phyloP scores from a whole-genome alignment of 129 eudicot species.

The Erigeron canadensis region DNA sequence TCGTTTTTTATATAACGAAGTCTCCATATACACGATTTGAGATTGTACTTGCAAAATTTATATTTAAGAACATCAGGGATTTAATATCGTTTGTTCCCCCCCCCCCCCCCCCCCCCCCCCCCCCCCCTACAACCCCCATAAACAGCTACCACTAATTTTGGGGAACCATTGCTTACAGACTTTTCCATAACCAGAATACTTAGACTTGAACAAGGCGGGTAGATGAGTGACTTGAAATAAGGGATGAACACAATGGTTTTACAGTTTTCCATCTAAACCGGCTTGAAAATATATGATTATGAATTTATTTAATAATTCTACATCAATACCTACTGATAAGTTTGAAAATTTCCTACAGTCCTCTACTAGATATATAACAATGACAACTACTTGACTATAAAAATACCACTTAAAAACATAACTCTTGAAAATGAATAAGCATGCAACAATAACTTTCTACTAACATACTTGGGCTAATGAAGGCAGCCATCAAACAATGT shows the following conservation, averaged over 20 bases:
- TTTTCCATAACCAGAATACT: neutral
- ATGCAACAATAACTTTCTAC: neutral
- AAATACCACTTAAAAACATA: neutral
- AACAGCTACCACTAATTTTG: neutral
- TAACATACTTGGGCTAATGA: neutral
- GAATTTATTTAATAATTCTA: neutral
- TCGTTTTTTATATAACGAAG: too few relatives aligned
- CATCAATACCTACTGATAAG: neutral
- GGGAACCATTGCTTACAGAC: neutral
- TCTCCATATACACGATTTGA: too few relatives aligned
- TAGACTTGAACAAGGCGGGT: neutral
- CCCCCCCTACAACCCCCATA: neutral
- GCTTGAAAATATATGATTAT: neutral
- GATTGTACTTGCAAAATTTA: too few relatives aligned
- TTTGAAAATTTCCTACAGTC: neutral
- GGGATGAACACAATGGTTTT: neutral
- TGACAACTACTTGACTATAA: neutral
- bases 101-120: neutral
- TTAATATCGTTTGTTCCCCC: too few relatives aligned
- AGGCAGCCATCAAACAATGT: constrained; percentile 41
- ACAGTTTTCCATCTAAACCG: neutral
- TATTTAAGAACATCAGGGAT: too few relatives aligned
- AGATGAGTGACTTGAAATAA: too few relatives aligned
- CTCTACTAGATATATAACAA: neutral
- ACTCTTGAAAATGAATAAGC: neutral